These are phyloP conservation scores for Candida nemodendra DNA, from an alignment of 805 yeast species.

Conservation along the genomic window DNA sequence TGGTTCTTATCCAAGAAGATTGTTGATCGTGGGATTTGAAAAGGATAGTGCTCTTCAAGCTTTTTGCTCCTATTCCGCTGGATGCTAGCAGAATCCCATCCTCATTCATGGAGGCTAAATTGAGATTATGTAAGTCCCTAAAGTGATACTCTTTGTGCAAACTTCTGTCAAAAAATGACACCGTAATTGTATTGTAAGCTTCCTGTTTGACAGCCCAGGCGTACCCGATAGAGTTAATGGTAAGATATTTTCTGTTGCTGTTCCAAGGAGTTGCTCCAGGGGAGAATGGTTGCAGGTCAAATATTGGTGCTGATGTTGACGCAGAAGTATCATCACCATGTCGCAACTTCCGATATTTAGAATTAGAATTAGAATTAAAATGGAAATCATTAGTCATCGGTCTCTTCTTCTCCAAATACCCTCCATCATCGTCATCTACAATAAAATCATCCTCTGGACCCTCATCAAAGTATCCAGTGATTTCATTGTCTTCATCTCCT, in stretches of 20 bases:
- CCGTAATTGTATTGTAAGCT: constrained; percentile 69
- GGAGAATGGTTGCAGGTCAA: constrained; percentile 62
- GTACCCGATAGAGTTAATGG: constrained; percentile 80
- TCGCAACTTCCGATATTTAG: constrained; percentile 7
- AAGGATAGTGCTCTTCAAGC: constrained; percentile 36
- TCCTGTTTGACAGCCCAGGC: constrained; percentile 72
- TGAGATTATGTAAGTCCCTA: constrained; percentile 69
- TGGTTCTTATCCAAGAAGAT: constrained; percentile 69
- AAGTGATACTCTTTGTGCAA: constrained; percentile 80
- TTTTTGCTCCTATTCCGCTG: constrained; percentile 24
- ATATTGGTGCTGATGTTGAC: constrained; percentile 14
- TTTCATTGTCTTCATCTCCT: constrained; percentile 31
- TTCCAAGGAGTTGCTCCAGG: constrained; percentile 89
- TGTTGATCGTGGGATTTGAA: constrained; percentile 68
- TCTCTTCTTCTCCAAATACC: constrained; percentile 21
- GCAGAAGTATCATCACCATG: constrained; percentile 5
- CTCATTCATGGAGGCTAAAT: constrained; percentile 69
- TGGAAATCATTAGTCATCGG: constrained; percentile 2
- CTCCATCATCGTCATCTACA: constrained; percentile 64
- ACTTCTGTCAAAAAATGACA: constrained; percentile 80
- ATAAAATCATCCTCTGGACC: constrained; percentile 53
- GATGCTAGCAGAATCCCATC: constrained; percentile 66
- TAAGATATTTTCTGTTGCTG: constrained; percentile 66
- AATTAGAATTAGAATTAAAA: constrained; percentile 5
- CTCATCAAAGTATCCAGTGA: constrained; percentile 33